Conservation (phyloP, 805 yeast genomes). For the Wilhelminamyces savonicus region DNA sequence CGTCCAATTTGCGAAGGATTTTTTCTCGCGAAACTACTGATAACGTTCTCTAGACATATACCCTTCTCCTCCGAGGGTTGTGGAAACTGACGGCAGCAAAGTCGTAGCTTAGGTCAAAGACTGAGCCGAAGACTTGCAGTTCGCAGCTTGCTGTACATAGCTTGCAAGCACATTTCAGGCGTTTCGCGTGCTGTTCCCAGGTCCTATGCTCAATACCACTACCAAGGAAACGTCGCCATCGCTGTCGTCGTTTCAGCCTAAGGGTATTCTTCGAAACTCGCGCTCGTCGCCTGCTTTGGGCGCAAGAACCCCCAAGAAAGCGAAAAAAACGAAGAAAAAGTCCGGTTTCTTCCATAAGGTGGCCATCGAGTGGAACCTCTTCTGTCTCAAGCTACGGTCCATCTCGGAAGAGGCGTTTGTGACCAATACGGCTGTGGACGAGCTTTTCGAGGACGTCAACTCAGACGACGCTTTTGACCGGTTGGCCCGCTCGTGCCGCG, state of each 20-base stretch:
- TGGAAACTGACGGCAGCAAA: too few species aligned
- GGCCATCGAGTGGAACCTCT: constrained; percentile 32
- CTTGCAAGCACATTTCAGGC: too few species aligned
- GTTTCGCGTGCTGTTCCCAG: too few species aligned
- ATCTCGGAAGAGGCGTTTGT: constrained; percentile 45
- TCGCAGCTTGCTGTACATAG: too few species aligned
- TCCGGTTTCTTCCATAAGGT: constrained; percentile 31
- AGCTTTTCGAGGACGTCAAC: constrained; percentile 40
- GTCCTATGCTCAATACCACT: too few species aligned
- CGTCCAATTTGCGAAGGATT: too few species aligned
- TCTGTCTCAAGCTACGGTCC: constrained; percentile 25
- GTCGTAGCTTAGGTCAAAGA: too few species aligned
- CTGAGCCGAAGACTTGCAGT: too few species aligned
- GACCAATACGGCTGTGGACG: constrained; percentile 44
- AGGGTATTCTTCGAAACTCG: constrained; percentile 6
- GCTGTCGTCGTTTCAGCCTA: constrained; percentile 3
- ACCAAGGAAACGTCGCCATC: too few species aligned
- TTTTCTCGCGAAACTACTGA: too few species aligned
- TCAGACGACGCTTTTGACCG: constrained; percentile 23
- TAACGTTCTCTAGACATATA: too few species aligned
- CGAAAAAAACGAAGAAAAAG: constrained; percentile 8
- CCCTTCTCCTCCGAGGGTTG: too few species aligned
- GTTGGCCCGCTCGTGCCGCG: constrained; percentile 10
- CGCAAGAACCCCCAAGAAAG: constrained; percentile 2
- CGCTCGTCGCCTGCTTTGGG: constrained; percentile 1